Conservation (phyloP, 2,329 filamentous ascomycete genomes). For the Exutisphaerella laricina region DNA sequence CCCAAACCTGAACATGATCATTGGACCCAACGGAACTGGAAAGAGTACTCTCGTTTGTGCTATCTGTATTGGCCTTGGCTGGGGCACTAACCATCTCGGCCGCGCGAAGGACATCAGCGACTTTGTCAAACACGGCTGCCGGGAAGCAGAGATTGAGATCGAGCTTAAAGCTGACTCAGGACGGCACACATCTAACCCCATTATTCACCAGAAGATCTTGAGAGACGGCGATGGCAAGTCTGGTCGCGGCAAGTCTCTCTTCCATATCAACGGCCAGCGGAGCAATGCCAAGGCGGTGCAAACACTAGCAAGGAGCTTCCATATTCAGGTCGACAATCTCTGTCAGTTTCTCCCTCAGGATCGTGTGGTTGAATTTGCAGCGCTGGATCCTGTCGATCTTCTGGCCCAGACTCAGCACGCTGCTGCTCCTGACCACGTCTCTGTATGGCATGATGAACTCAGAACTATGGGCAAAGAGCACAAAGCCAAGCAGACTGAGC, state of each 20-base stretch:
- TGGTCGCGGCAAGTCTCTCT: slow-evolving; percentile 64
- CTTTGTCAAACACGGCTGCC: slow-evolving; percentile 85
- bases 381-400: slow-evolving; percentile 72
- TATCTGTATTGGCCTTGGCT: slow-evolving; percentile 88
- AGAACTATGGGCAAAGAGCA: slow-evolving; percentile 65
- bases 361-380: slow-evolving; percentile 89
- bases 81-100: slow-evolving; percentile 72
- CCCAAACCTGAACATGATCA: slow-evolving; percentile 94
- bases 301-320: slow-evolving; percentile 62
- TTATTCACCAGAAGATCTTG: slow-evolving; percentile 71
- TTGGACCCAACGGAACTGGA: slow-evolving; percentile 96
- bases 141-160: slow-evolving; percentile 78
- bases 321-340: slow-evolving; percentile 94
- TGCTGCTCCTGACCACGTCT: slow-evolving; percentile 75
- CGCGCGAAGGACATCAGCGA: slow-evolving; percentile 79
- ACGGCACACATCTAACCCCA: slow-evolving; percentile 57
- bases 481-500: slow-evolving; percentile 48
- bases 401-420: slow-evolving; percentile 82
- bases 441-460: slow-evolving; percentile 68
- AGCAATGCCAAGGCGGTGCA: slow-evolving; percentile 59
- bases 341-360: slow-evolving; percentile 97
- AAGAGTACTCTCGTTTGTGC: slow-evolving; percentile 97
- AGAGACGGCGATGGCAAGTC: slow-evolving; percentile 54
- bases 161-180: slow-evolving; percentile 65
- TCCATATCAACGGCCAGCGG: slow-evolving; percentile 65